Conservation (phyloP, 352 stramenopile genomes). For the Phytophthora constricta region DNA sequence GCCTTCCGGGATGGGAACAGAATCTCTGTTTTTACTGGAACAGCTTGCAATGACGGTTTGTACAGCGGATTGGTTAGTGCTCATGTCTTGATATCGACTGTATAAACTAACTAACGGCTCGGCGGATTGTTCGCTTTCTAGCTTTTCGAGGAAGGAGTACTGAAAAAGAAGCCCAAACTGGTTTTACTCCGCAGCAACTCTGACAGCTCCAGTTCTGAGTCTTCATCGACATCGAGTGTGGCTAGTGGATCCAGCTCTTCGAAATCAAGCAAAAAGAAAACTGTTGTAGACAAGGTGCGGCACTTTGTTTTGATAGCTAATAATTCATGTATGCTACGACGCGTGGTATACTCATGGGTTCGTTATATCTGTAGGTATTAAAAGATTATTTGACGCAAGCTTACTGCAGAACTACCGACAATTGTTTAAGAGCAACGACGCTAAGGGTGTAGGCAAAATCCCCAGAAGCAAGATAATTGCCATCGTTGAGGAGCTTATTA, state of each 20-base stretch:
- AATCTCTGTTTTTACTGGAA: conserved; percentile 67
- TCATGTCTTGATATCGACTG: too few relatives aligned
- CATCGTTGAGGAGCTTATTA: conserved; percentile 43
- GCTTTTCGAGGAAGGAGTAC: conserved; percentile 61
- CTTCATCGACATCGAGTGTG: conserved; percentile 31
- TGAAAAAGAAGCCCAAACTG: conserved; percentile 59
- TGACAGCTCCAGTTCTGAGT: conserved; percentile 32
- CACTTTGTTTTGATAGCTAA: too few relatives aligned
- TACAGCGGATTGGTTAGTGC: too few relatives aligned
- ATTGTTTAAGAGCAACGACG: conserved; percentile 48
- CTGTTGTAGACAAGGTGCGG: conserved; percentile 33
- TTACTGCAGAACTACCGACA: conserved; percentile 41
- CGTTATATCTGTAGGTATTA: conserved; percentile 31
- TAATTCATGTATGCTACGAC: background rate
- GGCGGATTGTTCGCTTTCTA: too few relatives aligned
- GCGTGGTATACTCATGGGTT: background rate
- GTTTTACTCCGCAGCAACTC: conserved; percentile 19
- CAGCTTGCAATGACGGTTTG: conserved; percentile 70
- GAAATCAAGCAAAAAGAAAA: conserved; percentile 10
- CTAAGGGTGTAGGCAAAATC: conserved; percentile 43
- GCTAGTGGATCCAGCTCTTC: conserved; percentile 16
- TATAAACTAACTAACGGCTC: too few relatives aligned
- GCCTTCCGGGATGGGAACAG: conserved; percentile 29
- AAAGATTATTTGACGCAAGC: conserved; percentile 45
- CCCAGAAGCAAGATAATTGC: conserved; percentile 47